Evolutionary conservation across 805 yeast species (phyloP).

Genomic region (Candida rishiriensis): DNA sequence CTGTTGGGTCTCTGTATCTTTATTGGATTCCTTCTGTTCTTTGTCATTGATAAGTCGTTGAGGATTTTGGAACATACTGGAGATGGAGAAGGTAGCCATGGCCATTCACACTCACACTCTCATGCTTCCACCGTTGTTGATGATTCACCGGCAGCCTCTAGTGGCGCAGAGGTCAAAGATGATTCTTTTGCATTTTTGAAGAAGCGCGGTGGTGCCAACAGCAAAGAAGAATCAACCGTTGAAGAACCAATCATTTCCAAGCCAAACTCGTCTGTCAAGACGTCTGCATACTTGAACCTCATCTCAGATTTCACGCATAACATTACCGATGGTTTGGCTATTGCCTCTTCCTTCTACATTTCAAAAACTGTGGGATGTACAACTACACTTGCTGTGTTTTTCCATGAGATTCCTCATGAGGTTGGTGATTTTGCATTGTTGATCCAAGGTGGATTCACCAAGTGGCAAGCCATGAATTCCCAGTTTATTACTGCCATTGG

Average conservation of each 20-base stretch:
- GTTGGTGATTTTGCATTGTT: conserved; percentile 75
- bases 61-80: conserved; percentile 43
- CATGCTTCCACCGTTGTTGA: conserved; percentile 20
- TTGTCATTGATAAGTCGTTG: conserved; percentile 57
- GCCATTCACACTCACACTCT: conserved; percentile 40
- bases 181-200: conserved; percentile 6
- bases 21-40: conserved; percentile 55
- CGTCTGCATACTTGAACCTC: conserved; percentile 60
- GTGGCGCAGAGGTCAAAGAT: too few species aligned
- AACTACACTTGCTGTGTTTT: conserved; percentile 64
- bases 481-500: conserved; percentile 66
- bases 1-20: conserved; percentile 52
- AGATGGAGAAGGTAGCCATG: conserved; percentile 35
- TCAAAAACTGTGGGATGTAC: conserved; percentile 59
- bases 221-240: conserved; percentile 19
- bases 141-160: not conserved
- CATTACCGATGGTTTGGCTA: conserved; percentile 72
- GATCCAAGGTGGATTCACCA: conserved; percentile 64
- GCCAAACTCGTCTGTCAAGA: conserved; percentile 36
- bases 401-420: conserved; percentile 80
- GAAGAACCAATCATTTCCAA: conserved; percentile 26
- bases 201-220: conserved; percentile 9
- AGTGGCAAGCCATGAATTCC: conserved; percentile 60
- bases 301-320: conserved; percentile 72
- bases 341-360: conserved; percentile 64